These are phyloP conservation scores for Epicoccum sorghinum DNA, from an alignment of 2,329 filamentous ascomycete genomes.

Conservation along the genomic window DNA sequence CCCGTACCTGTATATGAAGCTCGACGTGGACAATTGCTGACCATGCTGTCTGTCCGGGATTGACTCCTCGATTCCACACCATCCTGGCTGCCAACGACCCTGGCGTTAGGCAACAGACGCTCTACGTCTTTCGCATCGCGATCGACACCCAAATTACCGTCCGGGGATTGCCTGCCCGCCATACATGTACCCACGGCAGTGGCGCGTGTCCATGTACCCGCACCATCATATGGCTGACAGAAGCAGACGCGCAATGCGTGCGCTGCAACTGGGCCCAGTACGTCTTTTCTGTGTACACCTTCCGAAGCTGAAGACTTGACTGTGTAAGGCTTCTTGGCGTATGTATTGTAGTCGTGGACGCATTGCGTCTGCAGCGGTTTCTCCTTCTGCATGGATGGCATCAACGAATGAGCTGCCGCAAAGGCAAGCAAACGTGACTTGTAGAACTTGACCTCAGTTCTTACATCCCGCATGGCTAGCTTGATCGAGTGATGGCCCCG, in stretches of 20 bases:
- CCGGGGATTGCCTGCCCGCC: background rate
- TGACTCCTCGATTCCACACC: background rate
- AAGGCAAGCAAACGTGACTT: constrained; percentile 19
- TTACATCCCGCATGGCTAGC: constrained; percentile 16
- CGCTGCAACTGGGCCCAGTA: constrained; percentile 17
- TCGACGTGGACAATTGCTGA: background rate
- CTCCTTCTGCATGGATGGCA: constrained; percentile 14
- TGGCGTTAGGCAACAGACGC: constrained; percentile 9
- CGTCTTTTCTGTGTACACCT: background rate
- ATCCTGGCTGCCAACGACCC: constrained; percentile 1
- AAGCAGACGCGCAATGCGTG: constrained; percentile 42
- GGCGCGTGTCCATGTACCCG: constrained; percentile 15
- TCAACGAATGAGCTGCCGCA: constrained; percentile 16
- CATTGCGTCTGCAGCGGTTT: constrained; percentile 20
- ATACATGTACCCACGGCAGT: constrained; percentile 3
- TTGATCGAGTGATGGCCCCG: constrained; percentile 7
- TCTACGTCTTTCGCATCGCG: constrained; percentile 1
- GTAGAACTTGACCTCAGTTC: constrained; percentile 20
- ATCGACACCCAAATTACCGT: background rate
- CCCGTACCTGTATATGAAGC: background rate
- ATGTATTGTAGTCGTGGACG: constrained; percentile 1
- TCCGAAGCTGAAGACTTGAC: background rate
- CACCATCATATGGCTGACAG: constrained; percentile 44
- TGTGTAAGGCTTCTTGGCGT: constrained; percentile 1
- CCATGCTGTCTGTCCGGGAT: background rate